These are phyloP conservation scores for Leishmania martiniquensis DNA, from an alignment of 208 protist species.

Conservation along the genomic window DNA sequence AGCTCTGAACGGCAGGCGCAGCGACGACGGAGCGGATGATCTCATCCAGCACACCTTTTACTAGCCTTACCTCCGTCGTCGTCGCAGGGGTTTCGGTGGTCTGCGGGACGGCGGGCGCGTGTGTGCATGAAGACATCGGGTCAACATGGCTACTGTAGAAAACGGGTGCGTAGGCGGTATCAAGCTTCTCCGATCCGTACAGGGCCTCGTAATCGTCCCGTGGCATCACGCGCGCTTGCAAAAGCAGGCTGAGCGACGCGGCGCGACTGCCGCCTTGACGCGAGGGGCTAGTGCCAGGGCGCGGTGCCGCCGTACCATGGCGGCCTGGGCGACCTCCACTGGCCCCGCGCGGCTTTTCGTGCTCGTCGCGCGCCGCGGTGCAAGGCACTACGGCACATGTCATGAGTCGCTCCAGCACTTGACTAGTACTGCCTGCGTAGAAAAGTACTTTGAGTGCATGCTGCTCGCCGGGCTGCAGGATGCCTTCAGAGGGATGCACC, in stretches of 20 bases:
- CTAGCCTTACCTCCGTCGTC: slow-evolving; percentile 29
- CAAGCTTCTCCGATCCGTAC: slow-evolving; percentile 49
- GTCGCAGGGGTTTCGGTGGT: background rate
- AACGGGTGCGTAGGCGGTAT: slow-evolving; percentile 32
- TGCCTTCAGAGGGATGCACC: slow-evolving; percentile 52
- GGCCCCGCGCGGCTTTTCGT: slow-evolving; percentile 10
- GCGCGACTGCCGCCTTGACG: background rate
- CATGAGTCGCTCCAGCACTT: slow-evolving; percentile 70
- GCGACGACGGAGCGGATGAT: slow-evolving; percentile 69
- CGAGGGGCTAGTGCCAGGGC: background rate
- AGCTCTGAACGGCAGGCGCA: slow-evolving; percentile 44
- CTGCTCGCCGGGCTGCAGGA: slow-evolving; percentile 52
- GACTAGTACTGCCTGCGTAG: slow-evolving; percentile 80
- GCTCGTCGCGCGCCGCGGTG: slow-evolving; percentile 17
- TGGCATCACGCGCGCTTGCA: slow-evolving; percentile 83
- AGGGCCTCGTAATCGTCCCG: slow-evolving; percentile 64
- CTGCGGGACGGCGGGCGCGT: background rate
- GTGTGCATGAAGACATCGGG: background rate
- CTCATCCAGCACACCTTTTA: slow-evolving; percentile 60
- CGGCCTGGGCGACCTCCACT: slow-evolving; percentile 2
- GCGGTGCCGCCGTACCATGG: slow-evolving; percentile 2
- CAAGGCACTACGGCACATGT: slow-evolving; percentile 64
- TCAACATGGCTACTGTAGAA: slow-evolving; percentile 23
- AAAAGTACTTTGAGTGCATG: slow-evolving; percentile 58
- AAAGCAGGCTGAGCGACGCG: slow-evolving; percentile 59